Conservation (phyloP, 352 stramenopile genomes). For the Phytopythium vexans region DNA sequence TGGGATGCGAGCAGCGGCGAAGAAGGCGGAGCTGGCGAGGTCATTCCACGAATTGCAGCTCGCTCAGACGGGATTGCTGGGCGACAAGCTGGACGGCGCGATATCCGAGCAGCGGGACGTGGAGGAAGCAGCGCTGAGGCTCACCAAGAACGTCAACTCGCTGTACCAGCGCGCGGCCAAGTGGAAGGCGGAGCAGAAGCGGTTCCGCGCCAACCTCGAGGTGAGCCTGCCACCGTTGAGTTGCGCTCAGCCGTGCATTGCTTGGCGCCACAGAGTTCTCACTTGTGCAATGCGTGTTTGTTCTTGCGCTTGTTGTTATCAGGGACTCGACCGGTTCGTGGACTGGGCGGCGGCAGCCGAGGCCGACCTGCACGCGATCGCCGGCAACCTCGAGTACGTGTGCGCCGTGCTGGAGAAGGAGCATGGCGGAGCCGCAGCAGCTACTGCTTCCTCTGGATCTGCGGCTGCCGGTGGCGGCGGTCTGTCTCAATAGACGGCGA, state of each 20-base stretch:
- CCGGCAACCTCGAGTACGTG: slow-evolving; percentile 70
- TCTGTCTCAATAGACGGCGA: no score
- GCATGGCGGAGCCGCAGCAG: slow-evolving; percentile 13
- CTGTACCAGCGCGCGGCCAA: slow-evolving; percentile 58
- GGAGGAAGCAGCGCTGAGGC: slow-evolving; percentile 53
- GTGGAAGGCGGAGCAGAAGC: slow-evolving; percentile 68
- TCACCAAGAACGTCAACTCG: slow-evolving; percentile 55
- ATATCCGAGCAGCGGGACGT: slow-evolving; percentile 53
- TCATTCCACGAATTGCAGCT: slow-evolving; percentile 36
- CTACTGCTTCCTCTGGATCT: neutral
- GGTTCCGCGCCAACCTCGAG: slow-evolving; percentile 42
- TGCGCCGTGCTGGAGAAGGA: slow-evolving; percentile 62
- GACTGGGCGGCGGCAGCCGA: slow-evolving; percentile 49
- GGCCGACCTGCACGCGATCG: slow-evolving; percentile 44
- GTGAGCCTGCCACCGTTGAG: no score
- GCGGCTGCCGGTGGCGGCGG: no score
- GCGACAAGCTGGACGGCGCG: slow-evolving; percentile 42
- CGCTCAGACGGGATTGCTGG: slow-evolving; percentile 34
- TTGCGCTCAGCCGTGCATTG: no score
- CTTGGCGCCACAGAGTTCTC: no score
- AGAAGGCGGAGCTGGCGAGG: slow-evolving; percentile 27
- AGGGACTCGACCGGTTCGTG: slow-evolving; percentile 52
- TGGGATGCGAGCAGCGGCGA: slow-evolving; percentile 5
- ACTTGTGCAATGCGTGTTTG: slow-evolving; percentile 2
- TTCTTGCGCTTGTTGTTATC: neutral